Evolutionary conservation across 2,329 filamentous ascomycete species (phyloP), one percentile per base, ranked within the genome.

Genomic region (Coleophoma cylindrospora): DNA sequence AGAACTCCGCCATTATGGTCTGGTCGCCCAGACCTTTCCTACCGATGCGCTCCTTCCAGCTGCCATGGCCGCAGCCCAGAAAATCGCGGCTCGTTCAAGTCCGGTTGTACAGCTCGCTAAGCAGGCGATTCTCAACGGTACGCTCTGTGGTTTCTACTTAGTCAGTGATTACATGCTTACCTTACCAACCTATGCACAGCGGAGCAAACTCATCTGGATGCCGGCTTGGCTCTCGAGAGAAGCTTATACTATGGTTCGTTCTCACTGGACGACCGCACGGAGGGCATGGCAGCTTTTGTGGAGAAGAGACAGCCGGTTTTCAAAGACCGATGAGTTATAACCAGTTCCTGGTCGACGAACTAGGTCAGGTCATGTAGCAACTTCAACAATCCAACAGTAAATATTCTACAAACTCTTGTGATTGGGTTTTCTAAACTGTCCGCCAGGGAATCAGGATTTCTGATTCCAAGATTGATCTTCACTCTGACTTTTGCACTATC

Each of bases 281-380:
- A 84, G 58, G 81, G 80, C 3, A 78, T 84, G 5, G 60, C 71
- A 52, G 74, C 76, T 0, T 84, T 85, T 61, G 66, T 84, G 58
- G 70, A 83, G 66, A 84, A 84, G 66, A 68, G 81, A 43, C 73
- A 71, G 41, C 75, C 78, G 1, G 71, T 75, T 12, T 84, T 84
- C 59, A 70, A 65, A 22, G 79, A 59, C 38, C 6, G 36, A 14
- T 38, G 36, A 38, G 27, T 3, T 27, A 27, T 27, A 27, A 27
- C 9, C 27, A 8, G 7, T 27, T 27, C 27, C 19, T 19, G 19
- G 27, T 10, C 9, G 27, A 27, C 7, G 27, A 27, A 27, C 27
- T 27, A 10, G 27, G 27, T 10, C 27, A 10, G 9, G 7, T 27
- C 27, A 6, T 3, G 27, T 27, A 27, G 6, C 9, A 27, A 5